phyloP scores from a whole-genome alignment of 768 basidiomycete genomes.

The Termitomyces sp. region DNA sequence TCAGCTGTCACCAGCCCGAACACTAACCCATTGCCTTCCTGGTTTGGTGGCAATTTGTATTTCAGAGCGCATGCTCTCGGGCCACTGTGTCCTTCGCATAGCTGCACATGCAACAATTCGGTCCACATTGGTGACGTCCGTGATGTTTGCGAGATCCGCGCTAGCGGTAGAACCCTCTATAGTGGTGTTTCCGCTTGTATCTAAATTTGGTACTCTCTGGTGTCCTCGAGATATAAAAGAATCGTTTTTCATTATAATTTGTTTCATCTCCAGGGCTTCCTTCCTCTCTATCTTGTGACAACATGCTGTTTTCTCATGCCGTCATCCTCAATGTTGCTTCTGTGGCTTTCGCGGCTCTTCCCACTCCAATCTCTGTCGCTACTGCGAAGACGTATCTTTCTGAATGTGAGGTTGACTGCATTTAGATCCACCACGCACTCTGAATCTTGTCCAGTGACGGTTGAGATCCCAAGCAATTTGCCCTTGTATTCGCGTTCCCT shows the following conservation, averaged over 20 bases:
- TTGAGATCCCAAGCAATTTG: conserved; percentile 24
- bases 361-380: conserved; percentile 24
- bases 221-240: not conserved
- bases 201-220: not conserved
- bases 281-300: not conserved
- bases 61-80: conserved; percentile 2
- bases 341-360: conserved; percentile 16
- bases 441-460: conserved; percentile 20
- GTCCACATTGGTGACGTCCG: not conserved
- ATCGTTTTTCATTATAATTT: not conserved
- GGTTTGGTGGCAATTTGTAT: not conserved
- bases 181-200: not conserved
- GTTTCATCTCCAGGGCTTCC: not conserved
- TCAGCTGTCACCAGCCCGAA: not conserved
- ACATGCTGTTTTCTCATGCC: conserved; percentile 9
- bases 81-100: not conserved
- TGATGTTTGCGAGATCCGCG: not conserved
- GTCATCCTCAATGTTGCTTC: conserved; percentile 13
- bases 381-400: conserved; percentile 30
- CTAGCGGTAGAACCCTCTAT: not conserved
- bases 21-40: not conserved
- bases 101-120: conserved; percentile 1
- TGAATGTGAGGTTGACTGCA: conserved; percentile 16
- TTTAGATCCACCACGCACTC: not conserved
- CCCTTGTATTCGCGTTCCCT: conserved; percentile 29